Percentiles rank a stretch among this genome's conserved stretches.
phyloP scores from a whole-genome alignment of 208 protist species.

The Leishmania arabica region DNA sequence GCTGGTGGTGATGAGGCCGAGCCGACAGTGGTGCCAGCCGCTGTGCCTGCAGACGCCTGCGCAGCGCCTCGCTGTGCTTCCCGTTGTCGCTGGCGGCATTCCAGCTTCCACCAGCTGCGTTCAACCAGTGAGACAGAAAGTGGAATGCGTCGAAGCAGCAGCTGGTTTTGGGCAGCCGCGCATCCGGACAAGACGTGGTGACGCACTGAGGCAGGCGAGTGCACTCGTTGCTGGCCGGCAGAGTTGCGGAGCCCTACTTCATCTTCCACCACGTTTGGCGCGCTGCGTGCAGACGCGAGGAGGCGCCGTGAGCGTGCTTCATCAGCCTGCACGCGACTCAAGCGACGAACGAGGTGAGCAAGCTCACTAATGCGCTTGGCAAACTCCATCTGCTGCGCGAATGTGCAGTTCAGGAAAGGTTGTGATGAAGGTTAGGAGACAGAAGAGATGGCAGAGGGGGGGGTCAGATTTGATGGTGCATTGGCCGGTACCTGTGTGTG shows the following conservation, averaged over 20 bases:
- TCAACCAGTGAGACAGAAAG: slow-evolving; percentile 75
- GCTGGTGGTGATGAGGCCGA: background rate
- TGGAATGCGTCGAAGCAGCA: slow-evolving; percentile 70
- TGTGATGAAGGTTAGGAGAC: background rate
- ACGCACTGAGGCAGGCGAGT: background rate
- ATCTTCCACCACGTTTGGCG: background rate
- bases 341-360: slow-evolving; percentile 16
- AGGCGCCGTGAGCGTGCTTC: slow-evolving; percentile 14
- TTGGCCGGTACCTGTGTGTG: background rate
- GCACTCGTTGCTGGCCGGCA: background rate
- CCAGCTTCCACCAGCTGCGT: slow-evolving; percentile 42
- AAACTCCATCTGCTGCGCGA: slow-evolving; percentile 20
- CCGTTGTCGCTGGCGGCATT: slow-evolving; percentile 16
- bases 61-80: background rate
- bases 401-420: background rate
- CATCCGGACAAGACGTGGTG: background rate
- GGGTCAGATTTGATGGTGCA: too few relatives aligned
- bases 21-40: background rate
- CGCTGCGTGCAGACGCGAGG: slow-evolving; percentile 1
- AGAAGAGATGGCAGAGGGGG: background rate
- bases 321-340: slow-evolving; percentile 16
- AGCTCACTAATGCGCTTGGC: slow-evolving; percentile 25
- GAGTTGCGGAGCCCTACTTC: slow-evolving; percentile 1
- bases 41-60: background rate
- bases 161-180: slow-evolving; percentile 40